Conservation (phyloP, 2,329 filamentous ascomycete genomes). For the Aspergillus sp. region DNA sequence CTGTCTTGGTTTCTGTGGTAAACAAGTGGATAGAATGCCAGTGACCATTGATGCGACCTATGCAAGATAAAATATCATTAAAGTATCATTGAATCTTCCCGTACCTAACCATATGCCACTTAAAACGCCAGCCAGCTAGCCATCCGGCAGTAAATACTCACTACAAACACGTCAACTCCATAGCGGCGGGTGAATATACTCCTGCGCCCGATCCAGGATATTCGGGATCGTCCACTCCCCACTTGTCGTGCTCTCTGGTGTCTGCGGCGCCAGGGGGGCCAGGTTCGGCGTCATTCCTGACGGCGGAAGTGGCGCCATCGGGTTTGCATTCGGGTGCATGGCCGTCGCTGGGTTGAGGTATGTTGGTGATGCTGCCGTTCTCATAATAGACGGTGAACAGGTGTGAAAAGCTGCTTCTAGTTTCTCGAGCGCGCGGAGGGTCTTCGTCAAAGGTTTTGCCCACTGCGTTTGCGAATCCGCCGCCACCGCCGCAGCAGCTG, state of each 20-base stretch:
- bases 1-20: no score
- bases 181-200: constrained; percentile 50
- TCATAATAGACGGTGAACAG: constrained; percentile 12
- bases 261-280: constrained; percentile 44
- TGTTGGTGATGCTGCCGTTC: constrained; percentile 19
- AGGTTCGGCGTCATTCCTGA: constrained; percentile 33
- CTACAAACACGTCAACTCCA: constrained; percentile 34
- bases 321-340: constrained; percentile 5
- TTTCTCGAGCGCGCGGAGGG: constrained; percentile 47
- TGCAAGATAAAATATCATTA: no score
- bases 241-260: constrained; percentile 48
- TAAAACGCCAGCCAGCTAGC: not conserved
- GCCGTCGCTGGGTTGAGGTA: constrained; percentile 20
- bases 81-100: not conserved
- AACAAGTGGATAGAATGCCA: no score
- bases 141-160: not conserved
- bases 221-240: constrained; percentile 48
- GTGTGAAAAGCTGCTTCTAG: constrained; percentile 42
- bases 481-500: constrained; percentile 24
- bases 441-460: constrained; percentile 48
- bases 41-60: no score
- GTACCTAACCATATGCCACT: not conserved
- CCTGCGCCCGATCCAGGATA: constrained; percentile 46
- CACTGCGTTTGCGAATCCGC: constrained; percentile 44
- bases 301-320: constrained; percentile 15